These are phyloP conservation scores for Lactarius sanguifluus DNA, from an alignment of 768 basidiomycete genomes.

Conservation along the genomic window DNA sequence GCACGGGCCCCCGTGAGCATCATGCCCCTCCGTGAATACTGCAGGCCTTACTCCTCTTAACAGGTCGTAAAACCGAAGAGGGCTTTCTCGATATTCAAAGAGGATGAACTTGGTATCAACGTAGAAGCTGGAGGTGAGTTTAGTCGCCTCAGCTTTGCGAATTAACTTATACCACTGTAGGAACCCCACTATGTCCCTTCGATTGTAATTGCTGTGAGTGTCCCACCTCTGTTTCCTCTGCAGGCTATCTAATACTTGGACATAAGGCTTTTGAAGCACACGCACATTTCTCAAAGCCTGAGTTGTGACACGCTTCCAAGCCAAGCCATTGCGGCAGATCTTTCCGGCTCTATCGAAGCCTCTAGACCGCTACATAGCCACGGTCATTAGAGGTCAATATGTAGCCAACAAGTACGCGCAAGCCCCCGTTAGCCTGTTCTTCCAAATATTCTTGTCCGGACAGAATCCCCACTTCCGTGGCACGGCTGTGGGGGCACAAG, in stretches of 20 bases:
- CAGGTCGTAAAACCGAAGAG: constrained; percentile 78
- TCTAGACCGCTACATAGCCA: constrained; percentile 29
- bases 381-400: constrained; percentile 37
- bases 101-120: constrained; percentile 74
- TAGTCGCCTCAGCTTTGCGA: constrained; percentile 22
- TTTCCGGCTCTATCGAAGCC: constrained; percentile 38
- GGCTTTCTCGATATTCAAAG: constrained; percentile 79
- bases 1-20: constrained; percentile 63
- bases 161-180: constrained; percentile 42
- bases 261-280: constrained; percentile 29
- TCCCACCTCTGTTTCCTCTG: background rate
- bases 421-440: constrained; percentile 19
- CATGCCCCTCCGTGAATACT: background rate
- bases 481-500: constrained; percentile 16
- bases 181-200: constrained; percentile 83
- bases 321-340: background rate
- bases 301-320: background rate
- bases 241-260: background rate
- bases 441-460: constrained; percentile 22
- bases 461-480: constrained; percentile 8
- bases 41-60: constrained; percentile 12
- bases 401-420: constrained; percentile 28
- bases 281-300: background rate
- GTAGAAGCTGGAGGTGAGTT: constrained; percentile 69
- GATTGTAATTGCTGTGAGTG: constrained; percentile 85